Evolutionary conservation across 352 stramenopile genomes (phyloP).

Genomic region (Peronospora farinosa): DNA sequence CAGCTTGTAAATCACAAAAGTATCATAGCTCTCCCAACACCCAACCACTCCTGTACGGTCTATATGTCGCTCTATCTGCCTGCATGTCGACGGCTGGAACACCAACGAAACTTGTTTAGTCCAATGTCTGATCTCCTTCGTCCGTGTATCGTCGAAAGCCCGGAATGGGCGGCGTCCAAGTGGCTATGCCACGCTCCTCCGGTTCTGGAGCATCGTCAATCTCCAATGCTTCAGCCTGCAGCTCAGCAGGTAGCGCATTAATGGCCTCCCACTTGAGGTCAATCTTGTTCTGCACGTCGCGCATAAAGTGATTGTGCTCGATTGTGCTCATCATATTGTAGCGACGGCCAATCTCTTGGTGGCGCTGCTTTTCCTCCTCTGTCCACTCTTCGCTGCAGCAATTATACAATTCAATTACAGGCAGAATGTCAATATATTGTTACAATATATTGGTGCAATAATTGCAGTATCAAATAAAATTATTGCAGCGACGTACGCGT

Average conservation of each 20-base stretch:
- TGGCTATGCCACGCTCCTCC: slow-evolving; percentile 67
- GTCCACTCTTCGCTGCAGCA: slow-evolving; percentile 59
- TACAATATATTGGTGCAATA: not conserved
- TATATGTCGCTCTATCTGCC: slow-evolving; percentile 27
- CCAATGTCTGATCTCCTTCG: slow-evolving; percentile 32
- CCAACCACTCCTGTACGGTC: slow-evolving; percentile 9
- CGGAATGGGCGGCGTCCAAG: slow-evolving; percentile 83
- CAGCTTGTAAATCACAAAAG: slow-evolving; percentile 12
- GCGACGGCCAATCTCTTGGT: slow-evolving; percentile 73
- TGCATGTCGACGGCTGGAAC: slow-evolving; percentile 12
- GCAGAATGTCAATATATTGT: too few species aligned
- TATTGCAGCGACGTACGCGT: slow-evolving; percentile 38
- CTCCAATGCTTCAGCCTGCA: slow-evolving; percentile 77
- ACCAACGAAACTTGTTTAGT: slow-evolving; percentile 11
- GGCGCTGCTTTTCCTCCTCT: slow-evolving; percentile 69
- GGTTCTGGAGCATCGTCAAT: slow-evolving; percentile 54
- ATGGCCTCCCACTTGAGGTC: slow-evolving; percentile 89
- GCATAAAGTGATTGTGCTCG: slow-evolving; percentile 85
- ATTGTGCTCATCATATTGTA: slow-evolving; percentile 80
- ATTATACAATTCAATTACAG: not conserved
- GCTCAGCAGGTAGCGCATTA: slow-evolving; percentile 70
- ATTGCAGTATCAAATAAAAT: not conserved
- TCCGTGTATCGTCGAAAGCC: slow-evolving; percentile 81
- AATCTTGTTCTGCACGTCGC: slow-evolving; percentile 88
- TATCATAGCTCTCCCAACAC: slow-evolving; percentile 15